Evolutionary conservation across 768 basidiomycete genomes (phyloP).

Genomic region (Macrolepiota dolichaula): DNA sequence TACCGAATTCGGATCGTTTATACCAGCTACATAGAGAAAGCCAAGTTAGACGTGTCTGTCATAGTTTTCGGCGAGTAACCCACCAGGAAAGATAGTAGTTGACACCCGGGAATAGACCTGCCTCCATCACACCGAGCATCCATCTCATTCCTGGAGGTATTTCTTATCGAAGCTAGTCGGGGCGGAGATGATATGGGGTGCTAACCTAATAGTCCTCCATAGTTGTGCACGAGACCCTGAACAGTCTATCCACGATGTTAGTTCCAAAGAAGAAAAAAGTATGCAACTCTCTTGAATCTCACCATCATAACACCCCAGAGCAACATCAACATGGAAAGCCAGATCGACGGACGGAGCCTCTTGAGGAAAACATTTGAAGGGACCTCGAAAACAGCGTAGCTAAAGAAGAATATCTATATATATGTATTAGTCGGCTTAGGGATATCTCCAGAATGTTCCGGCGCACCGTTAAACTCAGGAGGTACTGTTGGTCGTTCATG

Average conservation of each 20-base stretch:
- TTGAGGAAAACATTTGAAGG: slow-evolving; percentile 75
- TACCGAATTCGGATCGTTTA: slow-evolving; percentile 75
- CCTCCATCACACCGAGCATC: slow-evolving; percentile 74
- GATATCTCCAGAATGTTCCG: neutral
- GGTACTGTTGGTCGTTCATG: slow-evolving; percentile 64
- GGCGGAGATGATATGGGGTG: neutral
- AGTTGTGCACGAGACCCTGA: slow-evolving; percentile 70
- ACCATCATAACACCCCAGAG: slow-evolving; percentile 79
- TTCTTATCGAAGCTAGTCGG: neutral
- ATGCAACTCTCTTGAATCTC: slow-evolving; percentile 9
- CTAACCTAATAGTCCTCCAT: slow-evolving; percentile 63
- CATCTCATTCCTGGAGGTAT: slow-evolving; percentile 56
- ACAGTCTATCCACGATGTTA: slow-evolving; percentile 44
- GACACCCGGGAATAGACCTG: slow-evolving; percentile 61
- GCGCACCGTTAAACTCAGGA: slow-evolving; percentile 54
- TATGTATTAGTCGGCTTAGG: neutral
- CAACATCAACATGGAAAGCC: slow-evolving; percentile 73
- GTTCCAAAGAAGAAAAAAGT: neutral
- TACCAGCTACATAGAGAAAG: slow-evolving; percentile 35
- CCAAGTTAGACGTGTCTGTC: neutral
- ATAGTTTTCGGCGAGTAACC: slow-evolving; percentile 19
- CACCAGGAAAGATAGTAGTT: slow-evolving; percentile 75
- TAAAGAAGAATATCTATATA: slow-evolving; percentile 48
- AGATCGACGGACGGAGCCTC: slow-evolving; percentile 70
- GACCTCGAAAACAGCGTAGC: slow-evolving; percentile 74